These are phyloP conservation scores for Candida rishiriensis DNA, from an alignment of 805 yeast genomes.

Conservation along the genomic window DNA sequence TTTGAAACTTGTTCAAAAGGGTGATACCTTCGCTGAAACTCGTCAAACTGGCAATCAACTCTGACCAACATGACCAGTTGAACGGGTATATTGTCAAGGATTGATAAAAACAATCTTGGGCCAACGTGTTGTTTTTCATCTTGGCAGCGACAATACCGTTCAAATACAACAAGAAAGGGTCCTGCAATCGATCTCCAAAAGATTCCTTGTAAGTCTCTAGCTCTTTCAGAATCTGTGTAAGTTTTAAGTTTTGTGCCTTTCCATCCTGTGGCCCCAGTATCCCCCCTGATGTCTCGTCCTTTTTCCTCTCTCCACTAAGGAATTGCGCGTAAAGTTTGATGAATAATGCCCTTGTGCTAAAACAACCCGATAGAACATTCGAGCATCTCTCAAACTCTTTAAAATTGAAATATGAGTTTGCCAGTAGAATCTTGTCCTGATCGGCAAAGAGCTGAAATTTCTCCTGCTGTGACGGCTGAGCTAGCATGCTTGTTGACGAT, in stretches of 20 bases:
- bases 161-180: constrained; percentile 67
- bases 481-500: constrained; percentile 9
- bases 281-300: constrained; percentile 69
- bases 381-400: constrained; percentile 83
- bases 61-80: constrained; percentile 95
- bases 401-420: constrained; percentile 70
- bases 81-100: constrained; percentile 69
- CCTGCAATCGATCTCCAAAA: constrained; percentile 19
- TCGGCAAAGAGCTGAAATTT: constrained; percentile 31
- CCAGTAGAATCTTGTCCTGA: constrained; percentile 49
- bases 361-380: constrained; percentile 47
- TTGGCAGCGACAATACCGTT: constrained; percentile 64
- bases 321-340: constrained; percentile 64
- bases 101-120: constrained; percentile 54
- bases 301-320: constrained; percentile 72
- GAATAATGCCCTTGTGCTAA: constrained; percentile 51
- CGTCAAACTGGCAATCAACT: constrained; percentile 57
- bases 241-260: constrained; percentile 25
- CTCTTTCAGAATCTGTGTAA: constrained; percentile 37
- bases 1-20: constrained; percentile 34
- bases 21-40: constrained; percentile 56
- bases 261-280: constrained; percentile 44
- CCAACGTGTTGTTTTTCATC: constrained; percentile 55
- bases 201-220: constrained; percentile 30
- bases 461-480: constrained; percentile 12